Percentiles rank a stretch among this genome's conserved stretches.
Evolutionary conservation across 2,329 filamentous ascomycete genomes (phyloP).

Genomic region (Xenoacremonium recifei): DNA sequence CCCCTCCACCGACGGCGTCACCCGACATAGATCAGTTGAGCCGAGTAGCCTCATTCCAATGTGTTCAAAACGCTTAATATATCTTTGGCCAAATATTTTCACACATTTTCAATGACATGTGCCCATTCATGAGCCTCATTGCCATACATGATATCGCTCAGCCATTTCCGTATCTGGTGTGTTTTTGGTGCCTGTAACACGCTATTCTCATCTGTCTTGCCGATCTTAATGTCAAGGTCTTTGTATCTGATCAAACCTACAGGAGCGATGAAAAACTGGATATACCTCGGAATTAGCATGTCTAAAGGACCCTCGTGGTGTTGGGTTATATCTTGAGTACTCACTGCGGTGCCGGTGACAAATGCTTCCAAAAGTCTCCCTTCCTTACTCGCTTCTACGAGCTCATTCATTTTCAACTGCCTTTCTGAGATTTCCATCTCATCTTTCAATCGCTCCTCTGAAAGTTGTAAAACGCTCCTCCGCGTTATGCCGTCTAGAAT

Average conservation of each 20-base stretch:
- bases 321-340: slow-evolving; percentile 16
- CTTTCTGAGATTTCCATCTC: slow-evolving; percentile 56
- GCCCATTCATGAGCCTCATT: slow-evolving; percentile 10
- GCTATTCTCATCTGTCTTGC: background rate
- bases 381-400: slow-evolving; percentile 55
- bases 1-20: too few relatives aligned
- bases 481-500: slow-evolving; percentile 69
- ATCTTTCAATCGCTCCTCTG: slow-evolving; percentile 44
- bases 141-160: slow-evolving; percentile 13
- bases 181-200: background rate
- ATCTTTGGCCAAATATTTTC: too few relatives aligned
- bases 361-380: slow-evolving; percentile 65
- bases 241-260: slow-evolving; percentile 8
- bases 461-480: slow-evolving; percentile 59
- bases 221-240: slow-evolving; percentile 6
- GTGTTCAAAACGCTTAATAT: too few relatives aligned
- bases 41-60: too few relatives aligned
- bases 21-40: too few relatives aligned
- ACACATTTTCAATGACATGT: background rate
- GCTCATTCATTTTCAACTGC: slow-evolving; percentile 59
- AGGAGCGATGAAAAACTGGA: slow-evolving; percentile 11
- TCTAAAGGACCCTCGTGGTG: background rate
- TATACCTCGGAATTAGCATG: background rate
- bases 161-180: slow-evolving; percentile 1
- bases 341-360: slow-evolving; percentile 62